phyloP scores from a whole-genome alignment of 345 rosid species.

The Populus alba region DNA sequence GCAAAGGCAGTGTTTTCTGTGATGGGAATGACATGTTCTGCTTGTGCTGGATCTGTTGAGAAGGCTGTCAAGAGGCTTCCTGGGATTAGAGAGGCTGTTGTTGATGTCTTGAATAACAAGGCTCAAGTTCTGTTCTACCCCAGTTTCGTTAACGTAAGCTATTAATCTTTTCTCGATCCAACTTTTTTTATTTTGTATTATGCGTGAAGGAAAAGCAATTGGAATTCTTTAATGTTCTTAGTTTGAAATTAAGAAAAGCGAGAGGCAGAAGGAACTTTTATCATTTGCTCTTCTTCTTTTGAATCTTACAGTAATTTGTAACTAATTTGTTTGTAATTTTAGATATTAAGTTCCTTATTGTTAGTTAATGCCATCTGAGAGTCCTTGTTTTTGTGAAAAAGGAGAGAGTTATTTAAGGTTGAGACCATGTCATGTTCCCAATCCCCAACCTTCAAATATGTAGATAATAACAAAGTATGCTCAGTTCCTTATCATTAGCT shows the following conservation, averaged over 20 bases:
- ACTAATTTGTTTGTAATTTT: not conserved
- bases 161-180: not conserved
- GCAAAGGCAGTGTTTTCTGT: constrained; percentile 60
- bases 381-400: not conserved
- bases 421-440: not conserved
- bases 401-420: not conserved
- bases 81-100: constrained; percentile 67
- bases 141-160: constrained; percentile 53
- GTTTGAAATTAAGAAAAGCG: not conserved
- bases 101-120: constrained; percentile 65
- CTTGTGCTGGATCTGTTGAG: constrained; percentile 93
- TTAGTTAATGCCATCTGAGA: not conserved
- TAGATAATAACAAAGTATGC: not conserved
- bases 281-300: not conserved
- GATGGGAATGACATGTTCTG: constrained; percentile 82
- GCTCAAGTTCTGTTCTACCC: constrained; percentile 73
- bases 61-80: constrained; percentile 86
- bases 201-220: constrained; percentile 2
- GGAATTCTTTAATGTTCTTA: not conserved
- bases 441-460: not conserved
- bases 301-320: not conserved
- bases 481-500: too few species aligned
- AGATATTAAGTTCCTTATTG: not conserved
- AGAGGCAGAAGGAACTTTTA: not conserved
- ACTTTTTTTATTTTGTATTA: not conserved